Base-by-base conservation (phyloP, 2,329 filamentous ascomycete genomes). In the Aureobasidium sp. region DNA sequence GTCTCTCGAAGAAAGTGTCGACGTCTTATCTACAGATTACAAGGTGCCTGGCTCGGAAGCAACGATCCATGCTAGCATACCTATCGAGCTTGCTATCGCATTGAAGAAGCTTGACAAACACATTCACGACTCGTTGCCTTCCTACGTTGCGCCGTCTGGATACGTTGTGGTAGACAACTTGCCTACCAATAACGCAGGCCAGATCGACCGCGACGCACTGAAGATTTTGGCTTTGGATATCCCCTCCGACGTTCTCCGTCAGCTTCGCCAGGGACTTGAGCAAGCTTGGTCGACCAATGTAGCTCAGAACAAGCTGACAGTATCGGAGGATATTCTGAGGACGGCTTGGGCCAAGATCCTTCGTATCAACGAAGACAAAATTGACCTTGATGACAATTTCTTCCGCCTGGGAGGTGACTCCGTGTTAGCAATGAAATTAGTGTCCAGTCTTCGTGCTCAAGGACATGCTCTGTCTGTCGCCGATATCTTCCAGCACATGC, bases 361-460 rank as follows among this genome's bases (percentile, higher is more conserved):
- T 34, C 70, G 68, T 1, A 69, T 81, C 1, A 66, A 71, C 0
- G 74, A 80, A 60, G 75, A 79, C 2, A 73, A 78, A 1, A 82
- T 85, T 20, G 76, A 79, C 1, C 71, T 80, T 1, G 78, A 84
- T 12, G 80, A 85, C 67, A 83, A 80, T 71, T 86, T 86, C 72
- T 85, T 86, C 76, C 77, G 78, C 3, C 76, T 85, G 0, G 83
- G 84, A 0, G 84, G 84, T 23, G 83, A 86, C 71, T 86, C 83
- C 0, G 82, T 86, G 29, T 72, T 78, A 1, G 83, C 83, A 1
- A 87, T 87, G 82, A 84, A 82, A 68, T 73, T 87, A 0, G 84
- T 85, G 0, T 77, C 81, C 12, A 79, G 81, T 59, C 78, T 81
- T 2, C 75, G 82, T 26, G 73, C 75, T 2, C 76, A 78, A 27